phyloP scores from a whole-genome alignment of 2,329 filamentous ascomycete genomes.

The Beauveria rudraprayagi region DNA sequence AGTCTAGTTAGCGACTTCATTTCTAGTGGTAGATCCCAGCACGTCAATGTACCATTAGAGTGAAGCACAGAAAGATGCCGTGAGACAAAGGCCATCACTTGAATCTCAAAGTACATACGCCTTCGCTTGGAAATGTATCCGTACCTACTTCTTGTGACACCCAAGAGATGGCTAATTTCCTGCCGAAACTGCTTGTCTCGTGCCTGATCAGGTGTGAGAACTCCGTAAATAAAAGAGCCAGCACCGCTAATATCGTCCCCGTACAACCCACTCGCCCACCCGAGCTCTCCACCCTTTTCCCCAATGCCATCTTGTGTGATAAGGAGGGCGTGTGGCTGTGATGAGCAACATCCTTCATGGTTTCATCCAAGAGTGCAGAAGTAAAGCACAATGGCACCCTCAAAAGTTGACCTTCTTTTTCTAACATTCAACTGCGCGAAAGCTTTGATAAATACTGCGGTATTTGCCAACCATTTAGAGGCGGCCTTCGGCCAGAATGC shows the following conservation, averaged over 20 bases:
- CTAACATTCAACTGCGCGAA: constrained; percentile 88
- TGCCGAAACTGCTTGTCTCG: too few species aligned
- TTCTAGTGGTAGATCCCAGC: too few species aligned
- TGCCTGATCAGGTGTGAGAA: too few species aligned
- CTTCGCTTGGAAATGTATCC: too few species aligned
- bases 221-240: too few species aligned
- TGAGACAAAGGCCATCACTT: too few species aligned
- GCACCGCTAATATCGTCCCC: background rate
- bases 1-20: too few species aligned
- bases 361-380: background rate
- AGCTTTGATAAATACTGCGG: constrained; percentile 56
- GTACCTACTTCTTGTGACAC: too few species aligned
- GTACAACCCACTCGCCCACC: background rate
- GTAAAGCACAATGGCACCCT: constrained; percentile 25
- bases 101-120: too few species aligned
- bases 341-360: background rate
- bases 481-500: constrained; percentile 44
- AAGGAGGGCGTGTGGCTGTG: background rate
- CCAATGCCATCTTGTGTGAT: background rate
- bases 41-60: too few species aligned
- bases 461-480: constrained; percentile 66
- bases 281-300: background rate
- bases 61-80: too few species aligned
- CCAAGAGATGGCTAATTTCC: too few species aligned
- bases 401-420: constrained; percentile 62